Percentiles rank a stretch among this genome's conserved stretches.
Evolutionary conservation across 75 land plant species (phyloP).

Genomic region (Pseudotsuga menziesii): DNA sequence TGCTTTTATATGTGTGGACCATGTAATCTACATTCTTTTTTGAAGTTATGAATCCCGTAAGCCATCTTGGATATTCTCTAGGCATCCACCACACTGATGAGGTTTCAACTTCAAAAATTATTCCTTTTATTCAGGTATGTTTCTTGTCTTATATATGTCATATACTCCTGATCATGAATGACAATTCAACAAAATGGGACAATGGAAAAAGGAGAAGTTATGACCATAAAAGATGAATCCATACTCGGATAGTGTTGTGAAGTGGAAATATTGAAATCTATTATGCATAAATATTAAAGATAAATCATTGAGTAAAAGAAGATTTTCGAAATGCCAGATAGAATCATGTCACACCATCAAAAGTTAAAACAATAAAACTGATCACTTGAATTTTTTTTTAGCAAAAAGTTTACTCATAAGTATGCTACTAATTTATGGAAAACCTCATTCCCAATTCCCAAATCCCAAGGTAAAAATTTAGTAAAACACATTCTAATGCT

Average conservation of each 20-base stretch:
- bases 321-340: neutral
- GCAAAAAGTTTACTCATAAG: neutral
- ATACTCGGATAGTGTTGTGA: neutral
- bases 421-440: neutral
- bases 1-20: neutral
- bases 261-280: neutral
- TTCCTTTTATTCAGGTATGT: slow-evolving; percentile 77
- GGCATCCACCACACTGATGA: slow-evolving; percentile 78
- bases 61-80: slow-evolving; percentile 15
- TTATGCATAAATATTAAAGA: neutral
- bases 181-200: neutral
- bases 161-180: neutral
- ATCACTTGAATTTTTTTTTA: neutral
- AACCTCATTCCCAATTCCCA: neutral
- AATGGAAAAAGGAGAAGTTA: neutral
- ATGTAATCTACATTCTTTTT: slow-evolving; percentile 3
- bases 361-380: neutral
- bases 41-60: neutral
- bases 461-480: neutral
- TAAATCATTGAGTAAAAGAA: neutral
- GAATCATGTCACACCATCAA: neutral
- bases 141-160: neutral
- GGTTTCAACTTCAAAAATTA: slow-evolving; percentile 54
- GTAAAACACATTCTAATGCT: neutral
- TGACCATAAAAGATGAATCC: neutral